Conservation (phyloP, 78 protist genomes). For the Anaeramoeba flamelloides region DNA sequence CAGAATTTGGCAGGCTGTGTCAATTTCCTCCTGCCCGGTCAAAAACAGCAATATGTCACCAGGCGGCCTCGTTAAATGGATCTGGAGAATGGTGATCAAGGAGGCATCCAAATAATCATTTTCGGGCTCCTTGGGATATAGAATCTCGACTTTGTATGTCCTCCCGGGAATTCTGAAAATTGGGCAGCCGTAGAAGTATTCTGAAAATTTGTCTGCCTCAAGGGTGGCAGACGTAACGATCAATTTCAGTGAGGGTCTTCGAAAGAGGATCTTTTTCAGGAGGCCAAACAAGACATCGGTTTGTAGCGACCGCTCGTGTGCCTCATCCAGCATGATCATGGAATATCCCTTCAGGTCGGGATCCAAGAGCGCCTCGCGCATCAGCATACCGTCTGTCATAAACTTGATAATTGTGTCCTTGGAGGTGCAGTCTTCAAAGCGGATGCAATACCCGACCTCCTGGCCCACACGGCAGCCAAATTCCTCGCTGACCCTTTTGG, state of each 20-base stretch:
- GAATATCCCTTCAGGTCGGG: slow-evolving; percentile 29
- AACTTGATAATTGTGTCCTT: slow-evolving; percentile 80
- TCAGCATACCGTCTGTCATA: slow-evolving; percentile 93
- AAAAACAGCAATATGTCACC: slow-evolving; percentile 93
- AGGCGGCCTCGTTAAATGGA: slow-evolving; percentile 78
- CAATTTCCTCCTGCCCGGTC: slow-evolving; percentile 97
- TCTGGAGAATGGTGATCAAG: slow-evolving; percentile 81
- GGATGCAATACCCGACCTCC: slow-evolving; percentile 89
- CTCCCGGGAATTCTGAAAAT: slow-evolving; percentile 78
- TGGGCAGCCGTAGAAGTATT: slow-evolving; percentile 68
- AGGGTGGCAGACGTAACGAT: slow-evolving; percentile 95
- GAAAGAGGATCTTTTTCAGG: slow-evolving; percentile 44
- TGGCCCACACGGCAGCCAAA: slow-evolving; percentile 83
- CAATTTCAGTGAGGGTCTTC: slow-evolving; percentile 67
- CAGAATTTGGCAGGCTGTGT: slow-evolving; percentile 79
- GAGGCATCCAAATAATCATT: slow-evolving; percentile 91
- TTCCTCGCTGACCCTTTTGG: slow-evolving; percentile 96
- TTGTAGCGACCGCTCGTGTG: slow-evolving; percentile 90
- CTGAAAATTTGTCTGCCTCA: slow-evolving; percentile 86
- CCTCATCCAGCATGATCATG: slow-evolving; percentile 37
- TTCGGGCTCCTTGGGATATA: slow-evolving; percentile 76
- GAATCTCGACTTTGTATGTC: slow-evolving; percentile 70
- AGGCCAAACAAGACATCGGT: slow-evolving; percentile 96
- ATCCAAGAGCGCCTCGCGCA: slow-evolving; percentile 90
- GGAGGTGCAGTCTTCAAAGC: slow-evolving; percentile 89